A percentile compares a stretch with the other conserved stretches of the same genome.
Evolutionary conservation across 306 rosid genomes (phyloP).

Genomic region (Arachis stenosperma): DNA sequence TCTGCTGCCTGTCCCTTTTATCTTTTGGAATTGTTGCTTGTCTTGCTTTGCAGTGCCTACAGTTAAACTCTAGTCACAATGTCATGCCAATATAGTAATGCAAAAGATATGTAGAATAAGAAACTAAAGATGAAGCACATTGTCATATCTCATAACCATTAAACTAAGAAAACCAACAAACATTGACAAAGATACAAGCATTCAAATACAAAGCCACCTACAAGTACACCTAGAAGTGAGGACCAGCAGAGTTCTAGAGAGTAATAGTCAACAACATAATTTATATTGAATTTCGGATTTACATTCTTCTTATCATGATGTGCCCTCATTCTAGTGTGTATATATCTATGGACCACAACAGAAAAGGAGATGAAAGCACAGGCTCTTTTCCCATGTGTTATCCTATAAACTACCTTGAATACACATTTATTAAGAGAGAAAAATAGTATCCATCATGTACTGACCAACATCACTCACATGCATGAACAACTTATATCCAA

Average conservation of each 20-base stretch:
- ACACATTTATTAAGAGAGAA: background rate
- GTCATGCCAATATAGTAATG: conserved; percentile 7
- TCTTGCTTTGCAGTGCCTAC: conserved; percentile 94
- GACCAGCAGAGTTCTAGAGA: background rate
- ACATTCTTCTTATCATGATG: background rate
- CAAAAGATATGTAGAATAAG: background rate
- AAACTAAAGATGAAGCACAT: background rate
- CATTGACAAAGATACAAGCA: background rate
- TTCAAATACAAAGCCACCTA: conserved; percentile 12
- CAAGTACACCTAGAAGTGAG: background rate
- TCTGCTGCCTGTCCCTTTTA: conserved; percentile 92
- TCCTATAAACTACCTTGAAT: background rate
- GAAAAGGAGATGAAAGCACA: background rate
- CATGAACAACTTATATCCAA: conserved; percentile 17
- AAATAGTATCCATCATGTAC: background rate
- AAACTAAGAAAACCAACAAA: conserved; percentile 29
- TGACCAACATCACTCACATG: background rate
- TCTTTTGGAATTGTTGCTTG: conserved; percentile 85
- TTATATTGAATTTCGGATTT: background rate
- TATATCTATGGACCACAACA: background rate
- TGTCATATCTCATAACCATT: conserved; percentile 13
- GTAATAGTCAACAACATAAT: background rate
- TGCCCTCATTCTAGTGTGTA: conserved; percentile 1
- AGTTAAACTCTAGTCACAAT: conserved; percentile 35
- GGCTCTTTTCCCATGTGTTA: background rate